A percentile compares a stretch with the other conserved stretches of the same genome.
These are phyloP conservation scores for Candida dendrica DNA, from an alignment of 805 yeast genomes.

Conservation along the genomic window DNA sequence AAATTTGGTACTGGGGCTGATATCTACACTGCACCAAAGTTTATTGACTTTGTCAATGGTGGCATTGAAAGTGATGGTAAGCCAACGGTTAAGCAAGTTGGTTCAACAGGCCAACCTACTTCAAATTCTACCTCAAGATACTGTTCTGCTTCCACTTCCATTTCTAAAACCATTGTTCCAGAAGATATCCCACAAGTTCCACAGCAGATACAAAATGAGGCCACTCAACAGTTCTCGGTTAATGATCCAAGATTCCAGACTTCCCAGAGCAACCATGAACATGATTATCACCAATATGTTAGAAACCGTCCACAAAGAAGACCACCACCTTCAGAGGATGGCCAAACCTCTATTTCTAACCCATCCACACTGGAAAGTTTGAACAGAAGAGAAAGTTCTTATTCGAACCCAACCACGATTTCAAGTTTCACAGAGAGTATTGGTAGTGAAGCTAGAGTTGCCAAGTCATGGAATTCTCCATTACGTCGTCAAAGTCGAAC, in stretches of 20 bases:
- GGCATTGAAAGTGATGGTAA: constrained; percentile 24
- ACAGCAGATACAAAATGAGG: background rate
- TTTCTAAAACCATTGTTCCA: background rate
- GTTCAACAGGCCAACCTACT: constrained; percentile 19
- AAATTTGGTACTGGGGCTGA: constrained; percentile 59
- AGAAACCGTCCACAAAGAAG: constrained; percentile 12
- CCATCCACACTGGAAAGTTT: constrained; percentile 14
- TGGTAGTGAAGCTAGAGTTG: constrained; percentile 13
- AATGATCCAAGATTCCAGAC: too few species aligned
- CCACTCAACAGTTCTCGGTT: too few species aligned
- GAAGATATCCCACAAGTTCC: background rate
- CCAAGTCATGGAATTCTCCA: constrained; percentile 24
- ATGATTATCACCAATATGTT: constrained; percentile 5
- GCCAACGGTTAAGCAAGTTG: constrained; percentile 18
- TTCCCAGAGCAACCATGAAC: constrained; percentile 1
- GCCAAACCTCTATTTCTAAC: constrained; percentile 21
- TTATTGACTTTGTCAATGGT: constrained; percentile 51
- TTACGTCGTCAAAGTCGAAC: constrained; percentile 20
- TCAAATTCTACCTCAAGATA: constrained; percentile 11
- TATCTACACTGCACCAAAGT: constrained; percentile 51
- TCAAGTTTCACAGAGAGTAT: constrained; percentile 21
- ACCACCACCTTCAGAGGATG: constrained; percentile 24
- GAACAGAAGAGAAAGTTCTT: constrained; percentile 17
- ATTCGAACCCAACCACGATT: constrained; percentile 22
- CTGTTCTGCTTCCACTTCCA: background rate